These are phyloP conservation scores for Cercospora sojina DNA, from an alignment of 2,329 filamentous ascomycete species.

Conservation along the genomic window DNA sequence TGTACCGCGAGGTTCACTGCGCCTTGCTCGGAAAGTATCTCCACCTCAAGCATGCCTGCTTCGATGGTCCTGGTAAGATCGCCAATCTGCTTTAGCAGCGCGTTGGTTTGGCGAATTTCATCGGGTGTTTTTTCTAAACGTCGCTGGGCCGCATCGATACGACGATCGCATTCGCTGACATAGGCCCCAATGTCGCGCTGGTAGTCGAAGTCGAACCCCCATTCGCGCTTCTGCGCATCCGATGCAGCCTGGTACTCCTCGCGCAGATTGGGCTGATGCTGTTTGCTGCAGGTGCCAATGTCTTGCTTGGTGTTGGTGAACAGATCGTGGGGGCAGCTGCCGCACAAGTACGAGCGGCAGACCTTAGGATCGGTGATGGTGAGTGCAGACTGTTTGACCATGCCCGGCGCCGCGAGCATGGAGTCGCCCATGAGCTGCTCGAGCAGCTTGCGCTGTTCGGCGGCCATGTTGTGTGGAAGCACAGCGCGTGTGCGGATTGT, in stretches of 20 bases:
- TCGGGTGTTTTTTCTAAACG: constrained; percentile 95
- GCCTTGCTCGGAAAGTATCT: constrained; percentile 77
- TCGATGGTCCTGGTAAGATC: constrained; percentile 77
- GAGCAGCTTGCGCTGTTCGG: constrained; percentile 96
- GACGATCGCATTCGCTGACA: constrained; percentile 92
- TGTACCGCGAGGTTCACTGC: constrained; percentile 79
- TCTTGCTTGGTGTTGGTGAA: constrained; percentile 99
- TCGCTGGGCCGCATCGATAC: constrained; percentile 87
- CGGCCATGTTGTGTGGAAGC: constrained; percentile 66
- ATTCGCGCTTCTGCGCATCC: constrained; percentile 68
- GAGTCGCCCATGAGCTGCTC: constrained; percentile 84
- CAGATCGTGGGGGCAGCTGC: constrained; percentile 95
- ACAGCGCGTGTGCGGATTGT: constrained; percentile 6
- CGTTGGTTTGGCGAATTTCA: constrained; percentile 88
- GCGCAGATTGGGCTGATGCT: constrained; percentile 86
- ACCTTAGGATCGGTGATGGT: constrained; percentile 89
- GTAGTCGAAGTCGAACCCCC: constrained; percentile 96
- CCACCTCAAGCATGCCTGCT: constrained; percentile 79
- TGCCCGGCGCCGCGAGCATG: constrained; percentile 61
- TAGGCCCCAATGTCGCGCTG: constrained; percentile 94
- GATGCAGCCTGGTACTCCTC: constrained; percentile 78
- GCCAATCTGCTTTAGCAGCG: constrained; percentile 79
- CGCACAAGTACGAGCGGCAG: constrained; percentile 89
- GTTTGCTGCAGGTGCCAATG: constrained; percentile 81
- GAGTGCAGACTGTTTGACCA: constrained; percentile 74